Percentiles rank a stretch among this genome's conserved stretches.
Conservation (phyloP, 257 asterid genomes). For the Scutellaria minor region DNA sequence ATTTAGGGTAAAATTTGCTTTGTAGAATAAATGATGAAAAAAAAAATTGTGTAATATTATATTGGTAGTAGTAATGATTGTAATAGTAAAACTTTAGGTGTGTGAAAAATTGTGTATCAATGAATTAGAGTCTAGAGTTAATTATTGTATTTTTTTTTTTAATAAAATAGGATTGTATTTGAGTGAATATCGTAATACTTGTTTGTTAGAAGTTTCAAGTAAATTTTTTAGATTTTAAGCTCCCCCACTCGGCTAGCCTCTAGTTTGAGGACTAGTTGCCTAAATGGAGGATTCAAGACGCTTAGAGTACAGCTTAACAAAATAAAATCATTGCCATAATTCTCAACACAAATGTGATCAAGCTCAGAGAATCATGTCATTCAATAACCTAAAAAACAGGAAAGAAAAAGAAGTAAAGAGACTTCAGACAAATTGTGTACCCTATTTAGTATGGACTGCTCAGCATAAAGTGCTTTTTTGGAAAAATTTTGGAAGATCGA, state of each 20-base stretch:
- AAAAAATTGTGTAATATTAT: too few species aligned
- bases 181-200: too few species aligned
- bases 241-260: conserved; percentile 80
- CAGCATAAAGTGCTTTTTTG: conserved; percentile 76
- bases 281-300: conserved; percentile 36
- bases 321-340: conserved; percentile 2
- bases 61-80: too few species aligned
- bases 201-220: too few species aligned
- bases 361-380: conserved; percentile 21
- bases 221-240: conserved; percentile 86
- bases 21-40: too few species aligned
- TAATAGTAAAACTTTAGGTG: too few species aligned
- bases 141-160: too few species aligned
- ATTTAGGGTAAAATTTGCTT: too few species aligned
- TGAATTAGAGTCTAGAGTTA: too few species aligned
- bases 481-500: conserved; percentile 84
- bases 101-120: too few species aligned
- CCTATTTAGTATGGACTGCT: conserved; percentile 79
- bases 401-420: background rate
- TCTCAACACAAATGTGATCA: conserved; percentile 4
- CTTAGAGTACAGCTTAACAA: conserved; percentile 18
- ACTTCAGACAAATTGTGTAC: conserved; percentile 40
- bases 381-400: background rate
- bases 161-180: too few species aligned
- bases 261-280: conserved; percentile 97